These are phyloP conservation scores for Chytridiales sp. DNA, from an alignment of 371 early-diverging fungal genomes.

Conservation along the genomic window DNA sequence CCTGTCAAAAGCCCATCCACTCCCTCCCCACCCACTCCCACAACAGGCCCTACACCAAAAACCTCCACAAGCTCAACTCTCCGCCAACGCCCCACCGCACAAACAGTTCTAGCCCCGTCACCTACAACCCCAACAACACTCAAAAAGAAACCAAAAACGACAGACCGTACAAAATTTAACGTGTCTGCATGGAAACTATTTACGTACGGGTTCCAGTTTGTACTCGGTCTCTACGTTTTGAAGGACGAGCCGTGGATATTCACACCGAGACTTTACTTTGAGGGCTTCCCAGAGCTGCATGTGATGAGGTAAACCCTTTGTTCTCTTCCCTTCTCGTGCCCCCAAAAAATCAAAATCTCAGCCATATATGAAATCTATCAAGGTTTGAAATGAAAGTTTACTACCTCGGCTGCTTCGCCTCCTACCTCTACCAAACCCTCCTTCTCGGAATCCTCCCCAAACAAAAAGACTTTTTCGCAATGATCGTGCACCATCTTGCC, in stretches of 20 bases:
- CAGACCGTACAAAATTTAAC: constrained; percentile 11
- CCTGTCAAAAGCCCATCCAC: too few species aligned
- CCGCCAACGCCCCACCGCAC: too few species aligned
- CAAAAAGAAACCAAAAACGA: too few species aligned
- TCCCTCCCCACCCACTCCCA: too few species aligned
- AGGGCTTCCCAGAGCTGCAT: constrained; percentile 5
- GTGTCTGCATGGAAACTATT: constrained; percentile 5
- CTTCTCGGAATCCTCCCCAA: constrained; percentile 28
- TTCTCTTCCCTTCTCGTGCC: not conserved
- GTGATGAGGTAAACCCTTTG: not conserved
- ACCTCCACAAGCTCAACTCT: too few species aligned
- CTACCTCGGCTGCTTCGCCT: constrained; percentile 40
- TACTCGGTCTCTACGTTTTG: constrained; percentile 6
- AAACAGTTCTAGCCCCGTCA: too few species aligned
- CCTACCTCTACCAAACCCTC: constrained; percentile 31
- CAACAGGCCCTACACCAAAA: too few species aligned
- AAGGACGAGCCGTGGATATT: constrained; percentile 6
- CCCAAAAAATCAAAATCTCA: not conserved
- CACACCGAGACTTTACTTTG: constrained; percentile 7
- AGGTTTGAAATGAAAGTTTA: constrained; percentile 33
- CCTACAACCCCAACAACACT: too few species aligned
- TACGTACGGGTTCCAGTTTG: constrained; percentile 1
- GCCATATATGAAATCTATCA: not conserved
- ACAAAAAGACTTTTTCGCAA: constrained; percentile 40
- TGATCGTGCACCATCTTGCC: constrained; percentile 57